phyloP scores from a whole-genome alignment of 2,329 filamentous ascomycete species.

The Phaeosphaeriaceae sp. region DNA sequence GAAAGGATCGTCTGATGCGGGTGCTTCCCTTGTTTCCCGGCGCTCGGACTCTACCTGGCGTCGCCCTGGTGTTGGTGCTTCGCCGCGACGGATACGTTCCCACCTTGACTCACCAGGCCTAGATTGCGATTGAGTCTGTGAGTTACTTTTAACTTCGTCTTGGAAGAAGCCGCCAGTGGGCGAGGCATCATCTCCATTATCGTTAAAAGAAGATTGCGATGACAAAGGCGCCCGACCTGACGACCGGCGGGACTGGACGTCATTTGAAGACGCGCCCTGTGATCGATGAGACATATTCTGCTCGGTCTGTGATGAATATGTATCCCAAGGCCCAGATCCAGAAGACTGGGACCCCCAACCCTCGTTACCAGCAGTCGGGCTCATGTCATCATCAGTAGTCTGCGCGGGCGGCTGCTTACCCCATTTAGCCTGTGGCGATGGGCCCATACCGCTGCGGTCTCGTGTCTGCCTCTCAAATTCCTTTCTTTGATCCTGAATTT shows the following conservation, averaged over 20 bases:
- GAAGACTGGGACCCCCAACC: constrained; percentile 26
- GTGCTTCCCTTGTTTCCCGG: constrained; percentile 36
- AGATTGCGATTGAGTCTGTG: constrained; percentile 19
- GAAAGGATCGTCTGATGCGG: constrained; percentile 52
- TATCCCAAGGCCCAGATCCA: constrained; percentile 15
- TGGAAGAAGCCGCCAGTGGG: constrained; percentile 47
- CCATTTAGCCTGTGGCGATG: constrained; percentile 46
- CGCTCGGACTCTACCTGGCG: constrained; percentile 24
- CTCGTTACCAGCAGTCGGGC: constrained; percentile 51
- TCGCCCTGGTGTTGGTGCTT: constrained; percentile 20
- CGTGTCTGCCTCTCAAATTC: constrained; percentile 28
- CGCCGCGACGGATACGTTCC: constrained; percentile 52
- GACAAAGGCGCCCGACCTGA: constrained; percentile 10
- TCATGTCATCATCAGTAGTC: constrained; percentile 51
- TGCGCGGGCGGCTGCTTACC: constrained; percentile 19
- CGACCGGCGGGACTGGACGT: constrained; percentile 11
- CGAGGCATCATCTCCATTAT: constrained; percentile 39
- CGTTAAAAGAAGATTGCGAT: constrained; percentile 22
- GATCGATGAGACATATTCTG: constrained; percentile 15
- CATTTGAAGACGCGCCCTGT: constrained; percentile 7
- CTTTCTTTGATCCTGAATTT: constrained; percentile 26
- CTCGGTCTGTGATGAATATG: constrained; percentile 19
- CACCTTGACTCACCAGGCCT: constrained; percentile 49
- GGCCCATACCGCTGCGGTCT: constrained; percentile 36
- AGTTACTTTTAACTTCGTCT: constrained; percentile 29